Percentiles rank a stretch among this genome's conserved stretches.
phyloP scores from a whole-genome alignment of 495 filamentous ascomycete genomes.

The Durotheca rogersii region DNA sequence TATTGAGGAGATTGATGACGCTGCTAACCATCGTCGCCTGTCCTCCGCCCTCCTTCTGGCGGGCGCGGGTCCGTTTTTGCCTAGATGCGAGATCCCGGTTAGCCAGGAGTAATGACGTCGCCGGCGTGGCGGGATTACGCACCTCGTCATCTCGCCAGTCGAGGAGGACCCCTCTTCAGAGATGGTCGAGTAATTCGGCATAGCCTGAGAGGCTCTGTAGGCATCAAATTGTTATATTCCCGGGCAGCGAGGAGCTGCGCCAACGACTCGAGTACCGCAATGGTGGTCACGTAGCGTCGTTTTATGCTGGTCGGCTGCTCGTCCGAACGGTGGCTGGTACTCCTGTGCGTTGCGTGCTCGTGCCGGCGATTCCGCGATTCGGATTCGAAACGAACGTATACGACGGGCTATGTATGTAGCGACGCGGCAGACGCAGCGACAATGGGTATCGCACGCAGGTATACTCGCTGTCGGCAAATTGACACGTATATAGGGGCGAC shows the following conservation, averaged over 20 bases:
- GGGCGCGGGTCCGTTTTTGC: slow-evolving; percentile 38
- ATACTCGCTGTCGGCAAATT: too few species aligned
- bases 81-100: slow-evolving; percentile 19
- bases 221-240: slow-evolving; percentile 2
- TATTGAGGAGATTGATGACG: slow-evolving; percentile 93
- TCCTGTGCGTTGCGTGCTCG: slow-evolving; percentile 4
- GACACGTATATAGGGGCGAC: too few species aligned
- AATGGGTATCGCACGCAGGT: neutral
- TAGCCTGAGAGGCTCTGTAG: slow-evolving; percentile 29
- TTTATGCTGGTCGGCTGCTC: too few species aligned
- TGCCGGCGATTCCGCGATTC: slow-evolving; percentile 2
- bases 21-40: slow-evolving; percentile 88
- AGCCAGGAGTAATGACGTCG: neutral
- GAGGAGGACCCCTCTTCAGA: slow-evolving; percentile 37
- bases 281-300: too few species aligned
- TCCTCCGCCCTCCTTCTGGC: slow-evolving; percentile 52
- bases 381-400: neutral
- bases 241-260: slow-evolving; percentile 7
- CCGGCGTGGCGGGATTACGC: slow-evolving; percentile 1
- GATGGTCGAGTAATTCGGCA: slow-evolving; percentile 49
- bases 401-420: too few species aligned
- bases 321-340: too few species aligned
- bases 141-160: slow-evolving; percentile 46
- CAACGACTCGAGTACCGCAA: slow-evolving; percentile 11
- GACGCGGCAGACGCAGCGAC: too few species aligned